Evolutionary conservation across 2,329 filamentous ascomycete species (phyloP).

Genomic region (Colletotrichum eleusines): DNA sequence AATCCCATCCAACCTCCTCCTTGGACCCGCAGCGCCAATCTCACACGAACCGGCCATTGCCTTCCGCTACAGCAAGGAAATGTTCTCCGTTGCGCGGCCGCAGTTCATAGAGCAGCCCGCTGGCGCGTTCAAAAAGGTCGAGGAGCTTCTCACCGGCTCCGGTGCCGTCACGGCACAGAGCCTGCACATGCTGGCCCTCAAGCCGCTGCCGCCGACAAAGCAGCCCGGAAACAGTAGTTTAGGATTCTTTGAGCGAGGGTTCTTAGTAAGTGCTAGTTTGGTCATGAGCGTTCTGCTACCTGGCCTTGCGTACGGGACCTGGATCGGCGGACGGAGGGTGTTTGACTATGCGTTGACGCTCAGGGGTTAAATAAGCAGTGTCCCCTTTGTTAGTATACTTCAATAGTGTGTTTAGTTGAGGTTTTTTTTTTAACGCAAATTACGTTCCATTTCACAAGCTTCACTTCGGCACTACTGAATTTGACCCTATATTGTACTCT

Average conservation of each 20-base stretch:
- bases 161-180: constrained; percentile 14
- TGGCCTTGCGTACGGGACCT: constrained; percentile 35
- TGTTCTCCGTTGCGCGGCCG: constrained; percentile 36
- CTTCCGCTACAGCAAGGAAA: constrained; percentile 33
- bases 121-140: constrained; percentile 18
- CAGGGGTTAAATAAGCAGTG: constrained; percentile 1
- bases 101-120: constrained; percentile 27
- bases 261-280: constrained; percentile 33
- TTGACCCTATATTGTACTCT: neutral
- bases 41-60: constrained; percentile 19
- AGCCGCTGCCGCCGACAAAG: constrained; percentile 27
- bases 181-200: constrained; percentile 13
- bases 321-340: constrained; percentile 33
- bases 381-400: neutral
- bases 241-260: constrained; percentile 34
- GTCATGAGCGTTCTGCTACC: constrained; percentile 35
- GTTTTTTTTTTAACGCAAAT: neutral
- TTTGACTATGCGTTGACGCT: constrained; percentile 34
- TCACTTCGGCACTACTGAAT: neutral
- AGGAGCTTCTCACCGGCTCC: constrained; percentile 26
- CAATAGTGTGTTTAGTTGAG: neutral
- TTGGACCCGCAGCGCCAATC: constrained; percentile 31
- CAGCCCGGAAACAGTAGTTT: constrained; percentile 34
- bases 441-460: neutral
- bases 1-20: constrained; percentile 65